Base-by-base conservation (phyloP, 208 protist genomes). In the Trypanosoma cruzi region DNA sequence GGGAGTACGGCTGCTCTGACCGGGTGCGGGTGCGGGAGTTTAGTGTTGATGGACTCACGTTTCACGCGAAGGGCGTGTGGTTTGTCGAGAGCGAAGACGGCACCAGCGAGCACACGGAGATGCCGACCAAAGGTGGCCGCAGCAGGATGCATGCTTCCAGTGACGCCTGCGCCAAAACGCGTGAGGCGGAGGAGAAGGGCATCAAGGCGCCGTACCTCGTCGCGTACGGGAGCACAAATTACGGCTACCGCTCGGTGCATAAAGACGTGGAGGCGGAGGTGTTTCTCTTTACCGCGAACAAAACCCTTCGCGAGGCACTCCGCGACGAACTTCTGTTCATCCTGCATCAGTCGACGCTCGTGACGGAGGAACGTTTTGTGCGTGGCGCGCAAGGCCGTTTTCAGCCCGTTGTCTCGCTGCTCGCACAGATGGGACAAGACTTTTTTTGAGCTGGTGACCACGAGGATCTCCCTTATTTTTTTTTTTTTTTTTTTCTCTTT, bases 61-160 rank as follows among this genome's bases (percentile, higher is more conserved):
- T 91, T 54, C 92, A 97, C 67, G 84, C 88, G 20, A 97, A 97
- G 68, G 92, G 92, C 0, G 26, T 95, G 48, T 95, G 89, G 88
- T 86, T 90, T 52, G 22, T 32, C 24, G 48, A 75, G 14, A 58
- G 50, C 1, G 69, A 64, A 40, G 55, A 59, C 29, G 31, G 10
- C 44, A 59, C 16, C 31, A 59, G 36, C 34, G 28, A 1, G 18
- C n/a, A n/a, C n/a, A n/a, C n/a, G n/a, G n/a, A n/a, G n/a, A n/a
- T n/a, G n/a, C n/a, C n/a, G n/a, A n/a, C n/a, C n/a, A n/a, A n/a
- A n/a, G 48, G 20, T 49, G 56, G 18, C 31, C 52, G 53, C 55
- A 50, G 16, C 37, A 32, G 34, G 32, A 64, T n/a, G n/a, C n/a
- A n/a, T n/a, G n/a, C n/a, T n/a, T n/a, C n/a, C n/a, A 22, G 36